A percentile compares a stretch with the other conserved stretches of the same genome.
phyloP scores from a whole-genome alignment of 257 asterid species.

The Plectranthus barbatus region DNA sequence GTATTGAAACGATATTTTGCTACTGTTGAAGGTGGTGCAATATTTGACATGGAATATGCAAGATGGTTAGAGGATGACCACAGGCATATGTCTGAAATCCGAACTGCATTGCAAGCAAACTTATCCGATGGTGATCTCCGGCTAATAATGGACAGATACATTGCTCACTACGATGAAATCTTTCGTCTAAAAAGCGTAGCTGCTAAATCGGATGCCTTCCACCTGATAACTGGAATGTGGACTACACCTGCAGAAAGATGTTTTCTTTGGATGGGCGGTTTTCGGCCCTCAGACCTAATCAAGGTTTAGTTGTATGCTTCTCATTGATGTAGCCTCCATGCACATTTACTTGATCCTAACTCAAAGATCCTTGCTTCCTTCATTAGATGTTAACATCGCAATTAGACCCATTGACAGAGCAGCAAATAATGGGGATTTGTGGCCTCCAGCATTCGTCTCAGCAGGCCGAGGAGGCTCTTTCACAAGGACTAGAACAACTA shows the following conservation, averaged over 20 bases:
- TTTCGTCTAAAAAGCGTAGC: conserved; percentile 69
- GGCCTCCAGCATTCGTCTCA: conserved; percentile 85
- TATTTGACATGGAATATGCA: conserved; percentile 88
- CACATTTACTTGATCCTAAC: neutral
- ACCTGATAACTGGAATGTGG: conserved; percentile 89
- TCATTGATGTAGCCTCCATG: neutral
- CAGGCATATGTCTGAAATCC: conserved; percentile 73
- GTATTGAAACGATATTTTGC: neutral
- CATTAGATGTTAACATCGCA: conserved; percentile 68
- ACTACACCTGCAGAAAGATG: conserved; percentile 79
- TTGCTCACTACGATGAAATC: conserved; percentile 75
- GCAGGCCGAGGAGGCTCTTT: conserved; percentile 93
- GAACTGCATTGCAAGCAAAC: conserved; percentile 73
- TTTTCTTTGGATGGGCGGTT: conserved; percentile 95
- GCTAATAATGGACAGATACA: conserved; percentile 57
- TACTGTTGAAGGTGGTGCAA: conserved; percentile 53
- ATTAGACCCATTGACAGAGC: conserved; percentile 84
- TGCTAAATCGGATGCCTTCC: conserved; percentile 77
- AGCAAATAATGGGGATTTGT: conserved; percentile 77
- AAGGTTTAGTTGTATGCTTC: conserved; percentile 36
- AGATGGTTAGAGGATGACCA: conserved; percentile 92
- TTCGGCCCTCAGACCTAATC: conserved; percentile 81
- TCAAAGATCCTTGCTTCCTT: neutral
- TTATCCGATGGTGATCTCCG: conserved; percentile 65
- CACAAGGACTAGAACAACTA: conserved; percentile 81